Conservation (phyloP, 202 grass and related monocot species). For the Bolboschoenoplectus hybrid region DNA sequence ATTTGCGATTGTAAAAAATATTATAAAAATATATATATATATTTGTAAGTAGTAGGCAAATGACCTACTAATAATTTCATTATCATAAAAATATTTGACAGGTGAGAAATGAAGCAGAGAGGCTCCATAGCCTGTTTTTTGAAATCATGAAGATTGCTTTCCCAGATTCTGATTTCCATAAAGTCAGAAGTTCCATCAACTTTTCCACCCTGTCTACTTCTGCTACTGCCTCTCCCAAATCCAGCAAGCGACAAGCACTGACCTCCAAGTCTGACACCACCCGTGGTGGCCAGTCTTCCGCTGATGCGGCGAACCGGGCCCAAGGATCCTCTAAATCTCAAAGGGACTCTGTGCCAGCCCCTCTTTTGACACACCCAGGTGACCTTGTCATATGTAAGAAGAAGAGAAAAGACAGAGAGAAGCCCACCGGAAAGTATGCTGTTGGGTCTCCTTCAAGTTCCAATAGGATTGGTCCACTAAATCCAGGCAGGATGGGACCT, state of each 20-base stretch:
- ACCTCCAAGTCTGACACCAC: slow-evolving; percentile 43
- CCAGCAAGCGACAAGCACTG: slow-evolving; percentile 46
- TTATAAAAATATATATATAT: neutral
- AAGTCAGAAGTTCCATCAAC: slow-evolving; percentile 58
- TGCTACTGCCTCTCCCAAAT: slow-evolving; percentile 41
- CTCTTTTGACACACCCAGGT: slow-evolving; percentile 61
- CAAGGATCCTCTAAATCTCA: slow-evolving; percentile 44
- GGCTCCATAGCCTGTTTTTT: slow-evolving; percentile 84
- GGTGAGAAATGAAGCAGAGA: slow-evolving; percentile 77
- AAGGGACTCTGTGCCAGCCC: slow-evolving; percentile 52
- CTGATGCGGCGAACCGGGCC: slow-evolving; percentile 48
- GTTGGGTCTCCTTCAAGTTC: slow-evolving; percentile 65
- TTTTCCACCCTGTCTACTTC: slow-evolving; percentile 59
- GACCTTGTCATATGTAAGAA: slow-evolving; percentile 94
- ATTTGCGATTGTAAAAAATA: slow-evolving; percentile 1
- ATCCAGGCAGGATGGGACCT: slow-evolving; percentile 51
- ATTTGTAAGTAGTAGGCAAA: too few relatives aligned
- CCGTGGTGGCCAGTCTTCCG: slow-evolving; percentile 41
- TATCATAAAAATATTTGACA: slow-evolving; percentile 40
- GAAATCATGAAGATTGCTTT: slow-evolving; percentile 99
- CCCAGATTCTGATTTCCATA: slow-evolving; percentile 86
- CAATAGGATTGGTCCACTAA: slow-evolving; percentile 61
- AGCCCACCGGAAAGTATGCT: slow-evolving; percentile 40
- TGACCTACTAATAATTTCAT: too few relatives aligned
- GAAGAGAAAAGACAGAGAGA: slow-evolving; percentile 80